These are phyloP conservation scores for Aegilops tauschii DNA, from an alignment of 176 grass and related monocot genomes.

Conservation along the genomic window DNA sequence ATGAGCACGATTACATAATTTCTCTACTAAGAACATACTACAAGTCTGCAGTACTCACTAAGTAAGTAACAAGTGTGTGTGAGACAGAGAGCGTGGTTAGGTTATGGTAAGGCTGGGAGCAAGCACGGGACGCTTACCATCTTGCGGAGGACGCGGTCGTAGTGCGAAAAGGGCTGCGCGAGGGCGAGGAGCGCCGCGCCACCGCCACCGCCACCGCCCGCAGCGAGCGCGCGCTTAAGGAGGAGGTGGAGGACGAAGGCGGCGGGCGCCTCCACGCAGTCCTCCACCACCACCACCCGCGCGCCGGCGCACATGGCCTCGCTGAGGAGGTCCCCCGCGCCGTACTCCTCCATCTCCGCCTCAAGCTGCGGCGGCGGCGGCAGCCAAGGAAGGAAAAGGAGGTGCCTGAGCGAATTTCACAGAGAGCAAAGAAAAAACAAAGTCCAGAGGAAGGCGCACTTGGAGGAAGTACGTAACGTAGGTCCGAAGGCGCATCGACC, in stretches of 20 bases:
- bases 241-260: slow-evolving; percentile 69
- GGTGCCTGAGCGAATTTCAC: neutral
- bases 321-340: slow-evolving; percentile 37
- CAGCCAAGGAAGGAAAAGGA: neutral
- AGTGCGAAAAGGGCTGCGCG: slow-evolving; percentile 57
- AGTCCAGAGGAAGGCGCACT: neutral
- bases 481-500: neutral
- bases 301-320: slow-evolving; percentile 50
- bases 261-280: slow-evolving; percentile 63
- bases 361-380: neutral
- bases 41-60: neutral
- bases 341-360: slow-evolving; percentile 34
- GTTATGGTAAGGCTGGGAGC: neutral
- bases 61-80: neutral
- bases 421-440: neutral
- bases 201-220: neutral
- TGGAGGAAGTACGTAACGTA: accelerated
- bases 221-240: slow-evolving; percentile 44
- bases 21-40: neutral
- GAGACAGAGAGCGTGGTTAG: neutral
- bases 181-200: slow-evolving; percentile 39
- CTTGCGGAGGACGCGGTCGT: slow-evolving; percentile 67
- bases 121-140: slow-evolving; percentile 35
- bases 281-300: slow-evolving; percentile 60
- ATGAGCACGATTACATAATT: neutral